These are phyloP conservation scores for Aspergillus phoenicis DNA, from an alignment of 2,329 filamentous ascomycete genomes.

Conservation along the genomic window DNA sequence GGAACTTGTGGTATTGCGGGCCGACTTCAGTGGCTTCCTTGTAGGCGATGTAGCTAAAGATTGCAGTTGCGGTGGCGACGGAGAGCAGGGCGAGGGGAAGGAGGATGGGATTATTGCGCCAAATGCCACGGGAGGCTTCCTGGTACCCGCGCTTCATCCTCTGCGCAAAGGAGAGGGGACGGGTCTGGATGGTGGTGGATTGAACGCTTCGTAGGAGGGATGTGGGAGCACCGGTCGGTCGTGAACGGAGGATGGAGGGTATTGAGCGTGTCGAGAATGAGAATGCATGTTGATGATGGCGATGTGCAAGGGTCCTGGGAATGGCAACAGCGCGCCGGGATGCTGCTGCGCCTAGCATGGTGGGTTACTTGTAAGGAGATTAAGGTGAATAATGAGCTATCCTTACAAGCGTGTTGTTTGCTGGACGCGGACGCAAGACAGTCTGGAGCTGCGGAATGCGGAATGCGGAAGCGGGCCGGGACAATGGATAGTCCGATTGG, in stretches of 20 bases:
- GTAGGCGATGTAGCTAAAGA: constrained; percentile 47
- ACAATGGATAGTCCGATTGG: too few species aligned
- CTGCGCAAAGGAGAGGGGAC: constrained; percentile 29
- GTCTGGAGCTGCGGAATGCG: too few species aligned
- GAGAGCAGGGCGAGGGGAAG: constrained; percentile 46
- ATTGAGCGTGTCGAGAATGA: constrained; percentile 10
- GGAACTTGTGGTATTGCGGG: constrained; percentile 47
- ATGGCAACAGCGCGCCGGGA: constrained; percentile 15
- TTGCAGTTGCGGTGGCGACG: constrained; percentile 34
- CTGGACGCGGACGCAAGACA: too few species aligned
- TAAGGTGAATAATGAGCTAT: too few species aligned
- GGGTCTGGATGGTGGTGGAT: constrained; percentile 14
- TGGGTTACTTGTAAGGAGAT: background rate
- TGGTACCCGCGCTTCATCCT: constrained; percentile 37
- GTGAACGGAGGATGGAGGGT: constrained; percentile 3
- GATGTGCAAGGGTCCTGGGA: constrained; percentile 3
- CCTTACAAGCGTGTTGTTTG: too few species aligned
- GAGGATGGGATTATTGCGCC: constrained; percentile 47
- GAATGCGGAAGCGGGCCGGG: too few species aligned
- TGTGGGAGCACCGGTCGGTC: constrained; percentile 10
- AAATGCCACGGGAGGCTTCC: constrained; percentile 42
- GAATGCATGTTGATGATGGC: constrained; percentile 7
- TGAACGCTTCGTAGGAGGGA: constrained; percentile 17
- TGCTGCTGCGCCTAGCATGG: constrained; percentile 24
- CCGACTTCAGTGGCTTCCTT: constrained; percentile 46